A percentile compares a stretch with the other conserved stretches of the same genome.
These are phyloP conservation scores for Daphne laureola DNA, from an alignment of 441 rosid genomes.

Conservation along the genomic window DNA sequence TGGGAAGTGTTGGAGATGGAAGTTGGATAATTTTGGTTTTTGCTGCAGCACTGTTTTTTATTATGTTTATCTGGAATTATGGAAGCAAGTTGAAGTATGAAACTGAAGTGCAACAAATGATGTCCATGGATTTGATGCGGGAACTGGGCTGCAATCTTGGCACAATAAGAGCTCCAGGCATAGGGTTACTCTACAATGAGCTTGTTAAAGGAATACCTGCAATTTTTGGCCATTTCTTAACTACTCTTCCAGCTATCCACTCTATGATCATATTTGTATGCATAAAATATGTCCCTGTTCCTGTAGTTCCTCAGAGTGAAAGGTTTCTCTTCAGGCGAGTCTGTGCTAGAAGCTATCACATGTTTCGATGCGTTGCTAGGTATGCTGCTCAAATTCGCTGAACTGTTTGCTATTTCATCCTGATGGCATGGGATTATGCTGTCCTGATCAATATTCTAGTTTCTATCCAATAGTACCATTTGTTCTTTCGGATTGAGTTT, in stretches of 20 bases:
- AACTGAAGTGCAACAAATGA: slow-evolving; percentile 86
- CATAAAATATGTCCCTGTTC: slow-evolving; percentile 93
- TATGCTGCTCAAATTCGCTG: slow-evolving; percentile 19
- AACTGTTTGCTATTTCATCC: too few relatives aligned
- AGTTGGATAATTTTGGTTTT: slow-evolving; percentile 95
- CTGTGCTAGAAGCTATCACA: slow-evolving; percentile 81
- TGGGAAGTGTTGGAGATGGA: slow-evolving; percentile 73
- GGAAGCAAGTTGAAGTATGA: slow-evolving; percentile 97
- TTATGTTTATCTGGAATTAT: slow-evolving; percentile 92
- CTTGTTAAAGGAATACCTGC: slow-evolving; percentile 91
- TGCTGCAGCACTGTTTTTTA: slow-evolving; percentile 72
- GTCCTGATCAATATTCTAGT: too few relatives aligned
- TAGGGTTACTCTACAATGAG: slow-evolving; percentile 92
- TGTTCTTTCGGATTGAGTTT: too few relatives aligned
- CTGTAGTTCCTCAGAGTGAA: slow-evolving; percentile 91
- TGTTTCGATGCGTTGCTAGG: slow-evolving; percentile 98
- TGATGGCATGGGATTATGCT: too few relatives aligned
- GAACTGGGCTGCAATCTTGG: slow-evolving; percentile 91
- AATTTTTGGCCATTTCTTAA: slow-evolving; percentile 91
- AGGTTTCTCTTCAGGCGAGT: slow-evolving; percentile 91
- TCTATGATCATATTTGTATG: slow-evolving; percentile 95
- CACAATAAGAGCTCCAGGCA: slow-evolving; percentile 96
- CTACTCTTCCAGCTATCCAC: slow-evolving; percentile 95
- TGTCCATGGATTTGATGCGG: slow-evolving; percentile 87
- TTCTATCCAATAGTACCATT: too few relatives aligned